These are phyloP conservation scores for Spizellomyces punctatus DNA, from an alignment of 192 early-diverging fungal genomes.

Conservation along the genomic window DNA sequence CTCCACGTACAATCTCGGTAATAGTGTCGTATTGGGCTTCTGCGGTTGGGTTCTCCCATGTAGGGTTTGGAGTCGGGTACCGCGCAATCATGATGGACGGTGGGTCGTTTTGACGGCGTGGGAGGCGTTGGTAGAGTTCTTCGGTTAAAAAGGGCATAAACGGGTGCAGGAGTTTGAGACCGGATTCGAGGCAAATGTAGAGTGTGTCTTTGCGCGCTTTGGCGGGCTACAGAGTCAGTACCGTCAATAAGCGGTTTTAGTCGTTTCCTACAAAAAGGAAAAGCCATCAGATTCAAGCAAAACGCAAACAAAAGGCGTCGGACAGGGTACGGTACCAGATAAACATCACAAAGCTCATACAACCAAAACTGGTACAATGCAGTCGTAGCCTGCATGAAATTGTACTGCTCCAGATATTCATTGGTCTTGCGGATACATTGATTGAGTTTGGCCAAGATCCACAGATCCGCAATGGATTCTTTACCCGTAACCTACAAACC, in stretches of 20 bases:
- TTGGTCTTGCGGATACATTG: slow-evolving; percentile 76
- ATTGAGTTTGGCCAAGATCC: slow-evolving; percentile 93
- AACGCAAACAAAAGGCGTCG: no score
- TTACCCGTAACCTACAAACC: slow-evolving; percentile 55
- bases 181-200: slow-evolving; percentile 93
- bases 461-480: slow-evolving; percentile 86
- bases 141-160: slow-evolving; percentile 99
- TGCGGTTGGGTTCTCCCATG: slow-evolving; percentile 65
- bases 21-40: slow-evolving; percentile 81
- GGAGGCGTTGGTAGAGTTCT: slow-evolving; percentile 96
- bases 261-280: slow-evolving; percentile 9
- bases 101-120: slow-evolving; percentile 72
- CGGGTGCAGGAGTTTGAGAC: slow-evolving; percentile 91
- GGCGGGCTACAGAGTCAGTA: slow-evolving; percentile 52
- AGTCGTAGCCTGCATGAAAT: slow-evolving; percentile 91
- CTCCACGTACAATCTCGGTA: slow-evolving; percentile 73
- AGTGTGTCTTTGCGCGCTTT: slow-evolving; percentile 75
- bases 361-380: slow-evolving; percentile 93
- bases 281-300: no score
- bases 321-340: slow-evolving; percentile 76
- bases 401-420: slow-evolving; percentile 73
- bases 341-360: slow-evolving; percentile 96
- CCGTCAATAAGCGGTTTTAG: slow-evolving; percentile 88
- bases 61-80: slow-evolving; percentile 50
- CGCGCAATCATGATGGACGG: slow-evolving; percentile 74